A percentile compares a stretch with the other conserved stretches of the same genome.
Conservation (phyloP, 495 filamentous ascomycete species). For the Talaromyces proteolyticus region DNA sequence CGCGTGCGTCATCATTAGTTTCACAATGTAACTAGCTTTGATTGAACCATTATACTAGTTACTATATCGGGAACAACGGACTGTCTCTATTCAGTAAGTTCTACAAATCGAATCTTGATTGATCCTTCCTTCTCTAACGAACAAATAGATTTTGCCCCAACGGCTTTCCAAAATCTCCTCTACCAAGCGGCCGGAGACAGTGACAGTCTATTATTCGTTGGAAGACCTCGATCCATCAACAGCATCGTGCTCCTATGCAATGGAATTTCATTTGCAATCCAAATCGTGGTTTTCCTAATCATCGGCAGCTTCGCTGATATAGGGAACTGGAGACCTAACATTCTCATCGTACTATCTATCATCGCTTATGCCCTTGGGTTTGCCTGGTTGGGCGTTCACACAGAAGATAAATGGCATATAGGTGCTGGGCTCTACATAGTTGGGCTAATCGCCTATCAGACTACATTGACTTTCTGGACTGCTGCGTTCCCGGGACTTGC, state of each 20-base stretch:
- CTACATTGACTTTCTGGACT: constrained; percentile 41
- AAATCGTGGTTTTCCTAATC: constrained; percentile 43
- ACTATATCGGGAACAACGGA: no score
- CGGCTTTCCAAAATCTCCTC: constrained; percentile 57
- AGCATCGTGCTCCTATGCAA: constrained; percentile 44
- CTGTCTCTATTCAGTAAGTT: no score
- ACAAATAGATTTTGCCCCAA: constrained; percentile 51
- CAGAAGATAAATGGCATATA: constrained; percentile 37
- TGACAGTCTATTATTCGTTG: constrained; percentile 40
- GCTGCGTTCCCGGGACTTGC: constrained; percentile 40
- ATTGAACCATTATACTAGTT: no score
- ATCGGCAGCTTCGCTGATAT: constrained; percentile 45
- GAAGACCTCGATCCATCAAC: constrained; percentile 33
- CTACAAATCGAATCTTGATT: no score
- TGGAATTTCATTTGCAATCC: constrained; percentile 42
- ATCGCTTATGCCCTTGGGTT: constrained; percentile 43
- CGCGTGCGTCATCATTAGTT: no score
- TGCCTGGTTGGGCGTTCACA: constrained; percentile 34
- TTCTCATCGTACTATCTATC: constrained; percentile 35
- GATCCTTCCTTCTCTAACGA: no score
- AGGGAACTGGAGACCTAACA: constrained; percentile 25
- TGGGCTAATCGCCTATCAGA: constrained; percentile 40
- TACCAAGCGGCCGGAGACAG: constrained; percentile 48
- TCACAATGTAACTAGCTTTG: no score
- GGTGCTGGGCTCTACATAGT: constrained; percentile 43